These are phyloP conservation scores for Aspergillus cristatus DNA, from an alignment of 495 filamentous ascomycete genomes.

Conservation along the genomic window DNA sequence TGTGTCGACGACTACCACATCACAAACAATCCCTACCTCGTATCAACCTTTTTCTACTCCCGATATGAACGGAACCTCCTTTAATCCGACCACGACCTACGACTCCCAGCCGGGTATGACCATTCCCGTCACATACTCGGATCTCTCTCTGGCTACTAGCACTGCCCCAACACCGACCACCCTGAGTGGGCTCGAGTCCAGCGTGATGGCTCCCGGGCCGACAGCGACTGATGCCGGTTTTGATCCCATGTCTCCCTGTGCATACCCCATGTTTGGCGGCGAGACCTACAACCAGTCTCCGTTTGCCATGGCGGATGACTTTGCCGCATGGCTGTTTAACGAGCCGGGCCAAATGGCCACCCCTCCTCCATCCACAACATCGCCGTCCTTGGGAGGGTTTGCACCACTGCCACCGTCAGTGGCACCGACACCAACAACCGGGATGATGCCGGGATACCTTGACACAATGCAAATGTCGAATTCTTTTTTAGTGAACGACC, in stretches of 20 bases:
- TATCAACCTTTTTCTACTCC: conserved; percentile 18
- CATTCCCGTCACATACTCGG: conserved; percentile 20
- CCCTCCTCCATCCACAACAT: conserved; percentile 16
- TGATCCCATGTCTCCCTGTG: conserved; percentile 58
- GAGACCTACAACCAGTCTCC: conserved; percentile 80
- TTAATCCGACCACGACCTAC: conserved; percentile 15
- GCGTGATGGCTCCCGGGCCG: conserved; percentile 23
- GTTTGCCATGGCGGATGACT: conserved; percentile 83
- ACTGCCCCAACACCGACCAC: conserved; percentile 8
- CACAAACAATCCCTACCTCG: conserved; percentile 7
- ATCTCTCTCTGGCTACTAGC: conserved; percentile 14
- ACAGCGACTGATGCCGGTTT: conserved; percentile 36
- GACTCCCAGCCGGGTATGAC: conserved; percentile 12
- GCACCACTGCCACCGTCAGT: no score
- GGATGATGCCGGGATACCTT: conserved; percentile 41
- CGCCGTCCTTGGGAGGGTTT: conserved; percentile 11
- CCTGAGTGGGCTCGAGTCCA: conserved; percentile 19
- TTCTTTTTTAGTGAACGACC: conserved; percentile 33
- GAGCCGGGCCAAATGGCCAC: no score
- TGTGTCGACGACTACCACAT: neutral
- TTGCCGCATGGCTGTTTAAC: conserved; percentile 85
- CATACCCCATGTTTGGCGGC: conserved; percentile 75
- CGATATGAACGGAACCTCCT: conserved; percentile 15
- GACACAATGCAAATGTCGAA: conserved; percentile 33
- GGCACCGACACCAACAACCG: conserved; percentile 16